Evolutionary conservation across 352 stramenopile species (phyloP).

Genomic region (Pythium biforme): DNA sequence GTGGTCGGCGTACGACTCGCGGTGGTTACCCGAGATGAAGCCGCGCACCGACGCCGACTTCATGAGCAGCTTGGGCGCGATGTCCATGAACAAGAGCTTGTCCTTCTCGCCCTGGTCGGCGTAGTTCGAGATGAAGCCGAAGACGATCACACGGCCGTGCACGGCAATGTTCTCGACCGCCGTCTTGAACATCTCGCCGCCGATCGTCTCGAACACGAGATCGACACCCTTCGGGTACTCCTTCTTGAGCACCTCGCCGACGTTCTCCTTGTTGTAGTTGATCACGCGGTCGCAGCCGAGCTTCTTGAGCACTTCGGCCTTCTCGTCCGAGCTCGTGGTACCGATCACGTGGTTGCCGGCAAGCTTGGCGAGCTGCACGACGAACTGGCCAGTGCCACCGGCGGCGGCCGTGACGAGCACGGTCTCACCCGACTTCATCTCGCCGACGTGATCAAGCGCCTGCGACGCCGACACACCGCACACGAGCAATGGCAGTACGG

Average conservation of each 20-base stretch:
- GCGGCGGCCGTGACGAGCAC: conserved; percentile 60
- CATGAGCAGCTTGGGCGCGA: conserved; percentile 26
- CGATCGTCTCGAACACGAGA: conserved; percentile 67
- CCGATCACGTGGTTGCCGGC: conserved; percentile 78
- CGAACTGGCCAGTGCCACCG: conserved; percentile 83
- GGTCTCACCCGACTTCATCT: conserved; percentile 59
- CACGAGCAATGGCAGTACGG: conserved; percentile 40
- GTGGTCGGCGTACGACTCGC: conserved; percentile 35
- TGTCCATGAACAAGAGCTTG: conserved; percentile 17
- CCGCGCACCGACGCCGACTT: conserved; percentile 42
- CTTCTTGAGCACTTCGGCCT: conserved; percentile 73
- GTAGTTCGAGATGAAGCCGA: conserved; percentile 58
- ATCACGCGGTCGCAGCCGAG: conserved; percentile 78
- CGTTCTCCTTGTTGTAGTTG: conserved; percentile 81
- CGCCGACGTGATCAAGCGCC: conserved; percentile 48
- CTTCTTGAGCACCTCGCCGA: conserved; percentile 54
- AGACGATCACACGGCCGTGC: conserved; percentile 58
- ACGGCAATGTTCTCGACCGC: conserved; percentile 58
- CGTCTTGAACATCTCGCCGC: conserved; percentile 48
- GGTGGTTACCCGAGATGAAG: conserved; percentile 40
- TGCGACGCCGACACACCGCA: conserved; percentile 42
- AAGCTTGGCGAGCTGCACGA: conserved; percentile 83
- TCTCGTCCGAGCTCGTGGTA: conserved; percentile 82
- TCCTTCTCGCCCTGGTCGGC: conserved; percentile 27
- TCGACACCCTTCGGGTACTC: conserved; percentile 69